Conservation (phyloP, 2,329 filamentous ascomycete species). For the Ustulina deusta region DNA sequence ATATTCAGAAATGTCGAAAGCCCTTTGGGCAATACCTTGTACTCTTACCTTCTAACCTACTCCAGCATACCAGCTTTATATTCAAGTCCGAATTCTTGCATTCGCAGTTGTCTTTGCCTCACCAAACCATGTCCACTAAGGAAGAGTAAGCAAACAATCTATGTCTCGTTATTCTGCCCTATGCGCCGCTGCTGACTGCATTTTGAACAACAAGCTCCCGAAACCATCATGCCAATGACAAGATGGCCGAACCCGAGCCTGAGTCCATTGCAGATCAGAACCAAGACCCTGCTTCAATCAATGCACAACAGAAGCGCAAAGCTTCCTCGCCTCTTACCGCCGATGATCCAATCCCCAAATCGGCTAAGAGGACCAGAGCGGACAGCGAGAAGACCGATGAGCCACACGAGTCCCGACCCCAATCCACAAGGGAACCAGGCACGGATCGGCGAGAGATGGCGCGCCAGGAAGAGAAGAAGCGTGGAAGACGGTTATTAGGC, state of each 20-base stretch:
- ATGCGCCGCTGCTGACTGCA: slow-evolving; percentile 26
- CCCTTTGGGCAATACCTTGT: slow-evolving; percentile 11
- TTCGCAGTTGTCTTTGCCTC: slow-evolving; percentile 3
- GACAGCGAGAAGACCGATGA: slow-evolving; percentile 38
- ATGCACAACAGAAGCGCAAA: slow-evolving; percentile 51
- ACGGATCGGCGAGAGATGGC: slow-evolving; percentile 57
- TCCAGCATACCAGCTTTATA: slow-evolving; percentile 32
- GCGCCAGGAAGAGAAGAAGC: slow-evolving; percentile 79
- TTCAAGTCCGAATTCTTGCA: slow-evolving; percentile 7
- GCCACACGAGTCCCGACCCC: slow-evolving; percentile 32
- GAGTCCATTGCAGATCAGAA: slow-evolving; percentile 29
- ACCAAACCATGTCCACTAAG: slow-evolving; percentile 40
- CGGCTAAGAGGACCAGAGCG: slow-evolving; percentile 46
- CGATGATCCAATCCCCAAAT: slow-evolving; percentile 41
- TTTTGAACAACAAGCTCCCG: slow-evolving; percentile 34
- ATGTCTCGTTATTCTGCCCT: slow-evolving; percentile 7
- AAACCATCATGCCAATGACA: slow-evolving; percentile 36
- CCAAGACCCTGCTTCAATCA: slow-evolving; percentile 21
- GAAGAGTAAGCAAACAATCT: slow-evolving; percentile 40
- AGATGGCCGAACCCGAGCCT: slow-evolving; percentile 33
- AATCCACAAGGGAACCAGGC: slow-evolving; percentile 35
- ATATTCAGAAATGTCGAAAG: slow-evolving; percentile 4
- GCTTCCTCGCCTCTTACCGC: slow-evolving; percentile 43
- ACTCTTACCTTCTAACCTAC: slow-evolving; percentile 33
- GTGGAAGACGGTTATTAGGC: slow-evolving; percentile 87